Base-by-base conservation (phyloP, 306 rosid species). In the Lathyrus aphaca region DNA sequence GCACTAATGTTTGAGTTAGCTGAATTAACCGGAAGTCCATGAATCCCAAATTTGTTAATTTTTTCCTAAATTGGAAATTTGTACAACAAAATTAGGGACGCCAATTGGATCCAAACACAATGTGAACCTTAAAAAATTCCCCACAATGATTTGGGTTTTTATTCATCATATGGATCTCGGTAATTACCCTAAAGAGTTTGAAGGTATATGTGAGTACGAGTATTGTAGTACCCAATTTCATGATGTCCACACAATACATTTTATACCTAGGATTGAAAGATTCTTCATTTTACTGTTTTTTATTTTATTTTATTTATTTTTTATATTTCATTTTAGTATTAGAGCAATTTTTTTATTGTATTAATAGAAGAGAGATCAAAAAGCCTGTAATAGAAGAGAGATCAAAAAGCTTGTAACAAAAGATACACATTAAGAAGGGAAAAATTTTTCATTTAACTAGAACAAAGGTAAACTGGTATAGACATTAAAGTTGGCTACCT, bases 11-110 rank as follows among this genome's bases (percentile, higher is more conserved):
- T 53, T 40, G 57, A 25, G 50, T 49, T 44, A 64, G 46, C 55
- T 55, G 67, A 77, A 56, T 77, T 45, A 77, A 77, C 25, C 21
- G 57, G 40, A 30, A 71, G 61, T 32, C 60, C 10, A 40, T 63
- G 25, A 63, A 17, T 63, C 14, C 27, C 42, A 35, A 10, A 64
- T 55, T 56, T 69, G 56, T 55, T 45, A 19, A 14, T 18, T 39
- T 59, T 68, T 68, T 59, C 16, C 5, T 10, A 8, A 43, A 11
- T 21, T 67, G 35, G 74, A 66, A 58, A 67, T 60, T 68, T 60
- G 56, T 29, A 32, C 43, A 55, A 43, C 23, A 69, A 61, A 18
- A 44, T 29, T 62, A 29, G 42, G 63, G 63, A 57, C n/a, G 19
- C 14, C 19, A 27, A 27, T 13, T 57, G 30, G 17, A 29, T 29